A percentile compares a stretch with the other conserved stretches of the same genome.
phyloP scores from a whole-genome alignment of 768 basidiomycete species.

The Rhodosporidiobolus sp. region DNA sequence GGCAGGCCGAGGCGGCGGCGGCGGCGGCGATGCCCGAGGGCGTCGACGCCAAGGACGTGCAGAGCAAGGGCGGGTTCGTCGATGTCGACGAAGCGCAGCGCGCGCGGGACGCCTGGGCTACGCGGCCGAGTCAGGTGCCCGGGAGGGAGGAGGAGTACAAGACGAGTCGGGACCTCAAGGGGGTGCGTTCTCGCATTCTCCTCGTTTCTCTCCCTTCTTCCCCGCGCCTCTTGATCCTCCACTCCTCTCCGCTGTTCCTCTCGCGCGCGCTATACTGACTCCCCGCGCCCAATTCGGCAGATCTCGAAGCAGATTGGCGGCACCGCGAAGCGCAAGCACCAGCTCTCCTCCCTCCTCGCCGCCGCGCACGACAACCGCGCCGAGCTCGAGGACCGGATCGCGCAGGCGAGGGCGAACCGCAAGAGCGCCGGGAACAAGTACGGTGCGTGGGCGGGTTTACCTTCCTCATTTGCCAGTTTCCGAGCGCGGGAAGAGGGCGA shows the following conservation, averaged over 20 bases:
- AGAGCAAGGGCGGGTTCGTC: slow-evolving; percentile 13
- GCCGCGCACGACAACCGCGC: slow-evolving; percentile 83
- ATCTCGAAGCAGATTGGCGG: slow-evolving; percentile 50
- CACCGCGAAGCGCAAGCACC: slow-evolving; percentile 68
- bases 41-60: slow-evolving; percentile 29
- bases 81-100: slow-evolving; percentile 31
- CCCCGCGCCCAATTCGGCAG: not conserved
- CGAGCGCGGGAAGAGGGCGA: too few species aligned
- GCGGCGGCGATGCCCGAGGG: slow-evolving; percentile 12
- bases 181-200: slow-evolving; percentile 7
- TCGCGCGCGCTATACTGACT: not conserved
- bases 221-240: too few species aligned
- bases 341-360: slow-evolving; percentile 71
- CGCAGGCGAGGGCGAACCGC: slow-evolving; percentile 73
- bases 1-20: slow-evolving; percentile 5
- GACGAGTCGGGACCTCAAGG: slow-evolving; percentile 17
- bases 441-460: slow-evolving; percentile 51
- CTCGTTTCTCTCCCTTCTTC: too few species aligned
- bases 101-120: slow-evolving; percentile 31
- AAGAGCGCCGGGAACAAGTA: slow-evolving; percentile 92
- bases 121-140: slow-evolving; percentile 11
- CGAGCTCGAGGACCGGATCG: slow-evolving; percentile 75
- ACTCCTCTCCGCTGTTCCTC: not conserved
- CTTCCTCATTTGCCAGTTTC: too few species aligned
- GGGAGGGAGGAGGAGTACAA: slow-evolving; percentile 26